phyloP scores from a whole-genome alignment of 345 rosid species.

The Erysimum cheiranthoides region DNA sequence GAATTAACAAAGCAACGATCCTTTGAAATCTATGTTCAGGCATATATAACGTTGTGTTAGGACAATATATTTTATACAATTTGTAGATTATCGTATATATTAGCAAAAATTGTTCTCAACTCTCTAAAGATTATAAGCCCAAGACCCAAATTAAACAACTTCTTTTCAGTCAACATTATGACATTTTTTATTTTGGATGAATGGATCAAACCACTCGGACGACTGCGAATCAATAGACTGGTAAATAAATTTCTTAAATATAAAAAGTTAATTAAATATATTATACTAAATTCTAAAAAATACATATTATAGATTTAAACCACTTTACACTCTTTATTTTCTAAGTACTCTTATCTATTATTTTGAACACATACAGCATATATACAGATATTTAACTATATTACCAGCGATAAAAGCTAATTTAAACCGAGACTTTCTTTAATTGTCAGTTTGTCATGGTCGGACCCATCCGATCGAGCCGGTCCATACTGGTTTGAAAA shows the following conservation, averaged over 20 bases:
- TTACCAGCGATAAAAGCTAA: constrained; percentile 6
- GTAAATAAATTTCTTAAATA: neutral
- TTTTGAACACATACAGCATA: constrained; percentile 1
- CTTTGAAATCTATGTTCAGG: neutral
- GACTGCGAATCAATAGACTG: neutral
- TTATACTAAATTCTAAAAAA: too few relatives aligned
- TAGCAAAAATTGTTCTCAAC: neutral
- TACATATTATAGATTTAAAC: too few relatives aligned
- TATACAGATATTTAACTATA: too few relatives aligned
- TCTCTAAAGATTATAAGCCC: neutral
- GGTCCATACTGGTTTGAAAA: constrained; percentile 6
- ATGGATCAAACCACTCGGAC: neutral
- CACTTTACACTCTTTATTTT: too few relatives aligned
- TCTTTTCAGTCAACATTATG: neutral
- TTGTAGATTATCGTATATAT: neutral
- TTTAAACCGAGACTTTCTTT: neutral
- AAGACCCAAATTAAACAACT: neutral
- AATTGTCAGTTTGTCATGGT: neutral
- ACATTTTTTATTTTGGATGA: neutral
- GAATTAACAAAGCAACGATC: constrained; percentile 17
- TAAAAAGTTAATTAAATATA: neutral
- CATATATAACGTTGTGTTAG: neutral
- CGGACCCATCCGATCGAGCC: neutral
- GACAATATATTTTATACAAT: neutral
- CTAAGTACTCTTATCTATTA: neutral